phyloP scores from a whole-genome alignment of 768 basidiomycete species.

The Termitomyces sp. region DNA sequence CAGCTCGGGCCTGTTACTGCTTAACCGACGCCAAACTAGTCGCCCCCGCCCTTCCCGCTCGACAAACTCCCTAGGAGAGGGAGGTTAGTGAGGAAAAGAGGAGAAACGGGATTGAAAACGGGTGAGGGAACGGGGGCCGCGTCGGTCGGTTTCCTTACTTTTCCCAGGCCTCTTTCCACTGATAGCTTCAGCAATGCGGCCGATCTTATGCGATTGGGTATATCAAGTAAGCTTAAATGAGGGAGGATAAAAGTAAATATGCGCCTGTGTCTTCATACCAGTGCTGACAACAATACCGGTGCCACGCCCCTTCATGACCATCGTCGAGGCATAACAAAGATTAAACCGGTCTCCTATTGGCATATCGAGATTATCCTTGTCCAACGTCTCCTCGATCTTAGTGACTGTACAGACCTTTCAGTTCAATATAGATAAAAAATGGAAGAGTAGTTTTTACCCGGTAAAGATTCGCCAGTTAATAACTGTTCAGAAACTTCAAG shows the following conservation, averaged over 20 bases:
- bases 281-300: constrained; percentile 44
- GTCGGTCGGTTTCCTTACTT: constrained; percentile 14
- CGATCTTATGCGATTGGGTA: constrained; percentile 23
- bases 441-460: constrained; percentile 24
- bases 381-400: constrained; percentile 33
- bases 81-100: no score
- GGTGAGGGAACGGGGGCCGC: no score
- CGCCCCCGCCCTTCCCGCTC: no score
- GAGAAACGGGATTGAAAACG: no score
- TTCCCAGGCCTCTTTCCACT: constrained; percentile 21
- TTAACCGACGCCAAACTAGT: no score
- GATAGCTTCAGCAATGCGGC: constrained; percentile 34
- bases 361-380: constrained; percentile 28
- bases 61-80: no score
- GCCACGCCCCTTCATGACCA: constrained; percentile 47
- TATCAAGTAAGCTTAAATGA: background rate
- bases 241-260: constrained; percentile 13
- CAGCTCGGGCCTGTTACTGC: no score
- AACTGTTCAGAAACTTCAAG: constrained; percentile 50
- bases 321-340: constrained; percentile 40
- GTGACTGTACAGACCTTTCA: constrained; percentile 24
- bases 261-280: constrained; percentile 53
- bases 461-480: constrained; percentile 50
- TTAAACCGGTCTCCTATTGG: constrained; percentile 43
- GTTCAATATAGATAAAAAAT: background rate